A percentile compares a stretch with the other conserved stretches of the same genome.
phyloP scores from a whole-genome alignment of 345 rosid genomes.

The Carallia brachiata region DNA sequence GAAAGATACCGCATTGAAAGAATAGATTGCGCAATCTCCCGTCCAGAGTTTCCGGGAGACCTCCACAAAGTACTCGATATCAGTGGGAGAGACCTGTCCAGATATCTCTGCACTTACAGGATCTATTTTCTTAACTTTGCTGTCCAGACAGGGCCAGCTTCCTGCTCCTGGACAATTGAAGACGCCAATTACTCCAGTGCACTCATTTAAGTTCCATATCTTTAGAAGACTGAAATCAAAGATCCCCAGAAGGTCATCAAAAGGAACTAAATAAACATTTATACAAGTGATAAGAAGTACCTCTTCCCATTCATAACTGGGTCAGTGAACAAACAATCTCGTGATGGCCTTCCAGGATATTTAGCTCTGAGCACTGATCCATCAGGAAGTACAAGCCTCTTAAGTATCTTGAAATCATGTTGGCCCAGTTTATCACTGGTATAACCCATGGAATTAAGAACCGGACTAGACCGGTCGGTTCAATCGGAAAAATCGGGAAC shows the following conservation, averaged over 20 bases:
- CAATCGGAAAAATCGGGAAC: too few species aligned
- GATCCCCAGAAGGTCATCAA: not conserved
- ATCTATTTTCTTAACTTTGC: not conserved
- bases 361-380: slow-evolving; percentile 57
- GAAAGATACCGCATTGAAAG: slow-evolving; percentile 40
- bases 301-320: slow-evolving; percentile 56
- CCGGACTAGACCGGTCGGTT: too few species aligned
- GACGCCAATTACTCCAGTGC: slow-evolving; percentile 48
- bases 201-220: slow-evolving; percentile 58
- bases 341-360: slow-evolving; percentile 53
- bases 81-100: slow-evolving; percentile 40
- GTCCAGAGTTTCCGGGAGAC: slow-evolving; percentile 46
- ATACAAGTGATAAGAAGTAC: slow-evolving; percentile 12
- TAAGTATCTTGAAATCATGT: slow-evolving; percentile 53
- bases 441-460: too few species aligned
- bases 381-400: slow-evolving; percentile 51
- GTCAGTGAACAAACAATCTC: slow-evolving; percentile 52
- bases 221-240: slow-evolving; percentile 43
- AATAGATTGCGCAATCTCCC: slow-evolving; percentile 48
- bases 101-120: slow-evolving; percentile 18
- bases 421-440: slow-evolving; percentile 53
- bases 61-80: slow-evolving; percentile 51
- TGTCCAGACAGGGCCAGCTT: slow-evolving; percentile 45
- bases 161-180: slow-evolving; percentile 67
- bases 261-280: not conserved